Conservation (phyloP, 1,284 basidiomycete species). For the Marasmius tenuissimus region DNA sequence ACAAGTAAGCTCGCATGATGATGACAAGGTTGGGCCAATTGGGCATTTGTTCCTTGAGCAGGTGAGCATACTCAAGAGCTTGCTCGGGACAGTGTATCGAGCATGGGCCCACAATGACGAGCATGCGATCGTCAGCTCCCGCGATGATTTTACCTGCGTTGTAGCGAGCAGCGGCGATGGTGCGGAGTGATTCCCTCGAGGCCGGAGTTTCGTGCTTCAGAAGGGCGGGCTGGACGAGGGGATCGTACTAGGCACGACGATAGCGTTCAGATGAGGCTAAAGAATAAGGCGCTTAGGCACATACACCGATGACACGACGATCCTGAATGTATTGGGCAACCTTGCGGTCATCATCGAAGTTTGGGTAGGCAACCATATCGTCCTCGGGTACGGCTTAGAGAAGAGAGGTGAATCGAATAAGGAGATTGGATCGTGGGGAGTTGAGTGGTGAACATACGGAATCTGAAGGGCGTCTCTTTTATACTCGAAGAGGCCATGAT, state of each 20-base stretch:
- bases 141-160: constrained; percentile 77
- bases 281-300: constrained; percentile 22
- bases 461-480: constrained; percentile 36
- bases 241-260: constrained; percentile 73
- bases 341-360: constrained; percentile 57
- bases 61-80: constrained; percentile 86
- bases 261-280: constrained; percentile 3
- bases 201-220: constrained; percentile 83
- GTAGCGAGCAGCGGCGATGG: constrained; percentile 80
- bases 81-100: constrained; percentile 91
- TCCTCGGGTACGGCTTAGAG: constrained; percentile 32
- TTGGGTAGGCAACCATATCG: constrained; percentile 57
- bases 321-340: constrained; percentile 75
- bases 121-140: constrained; percentile 81
- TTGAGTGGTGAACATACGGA: constrained; percentile 30
- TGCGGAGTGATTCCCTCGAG: constrained; percentile 55
- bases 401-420: constrained; percentile 14
- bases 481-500: constrained; percentile 21
- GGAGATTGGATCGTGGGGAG: constrained; percentile 19
- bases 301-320: constrained; percentile 72
- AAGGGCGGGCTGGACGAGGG: constrained; percentile 87
- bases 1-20: constrained; percentile 97
- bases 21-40: constrained; percentile 81
- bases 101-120: constrained; percentile 95
- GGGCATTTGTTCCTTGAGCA: constrained; percentile 71